These are phyloP conservation scores for Entomortierella parvispora DNA, from an alignment of 192 early-diverging fungal genomes.

Conservation along the genomic window DNA sequence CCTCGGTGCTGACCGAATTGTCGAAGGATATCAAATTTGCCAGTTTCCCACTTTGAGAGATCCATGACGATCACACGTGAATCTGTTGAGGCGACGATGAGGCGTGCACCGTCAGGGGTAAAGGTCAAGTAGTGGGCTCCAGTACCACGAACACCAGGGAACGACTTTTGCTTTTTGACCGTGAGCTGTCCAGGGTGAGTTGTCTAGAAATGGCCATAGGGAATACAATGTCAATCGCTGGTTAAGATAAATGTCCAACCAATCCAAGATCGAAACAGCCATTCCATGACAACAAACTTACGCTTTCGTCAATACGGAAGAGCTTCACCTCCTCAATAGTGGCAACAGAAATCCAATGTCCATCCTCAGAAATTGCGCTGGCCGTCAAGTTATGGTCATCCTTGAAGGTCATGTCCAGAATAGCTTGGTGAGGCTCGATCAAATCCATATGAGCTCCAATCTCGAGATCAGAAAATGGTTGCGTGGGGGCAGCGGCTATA, in stretches of 20 bases:
- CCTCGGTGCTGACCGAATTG: constrained; percentile 76
- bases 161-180: constrained; percentile 59
- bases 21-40: constrained; percentile 67
- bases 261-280: too few species aligned
- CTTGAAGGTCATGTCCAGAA: constrained; percentile 84
- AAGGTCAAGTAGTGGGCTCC: constrained; percentile 82
- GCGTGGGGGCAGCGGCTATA: constrained; percentile 38
- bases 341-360: constrained; percentile 84
- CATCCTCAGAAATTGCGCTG: constrained; percentile 83
- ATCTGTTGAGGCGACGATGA: constrained; percentile 84
- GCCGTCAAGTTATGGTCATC: constrained; percentile 74
- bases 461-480: constrained; percentile 43
- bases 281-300: too few species aligned
- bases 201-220: constrained; percentile 14
- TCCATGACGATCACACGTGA: constrained; percentile 81
- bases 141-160: constrained; percentile 48
- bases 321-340: constrained; percentile 77
- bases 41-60: constrained; percentile 69
- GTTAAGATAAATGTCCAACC: not conserved
- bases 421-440: constrained; percentile 70
- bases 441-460: constrained; percentile 60
- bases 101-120: constrained; percentile 76
- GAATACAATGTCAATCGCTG: not conserved
- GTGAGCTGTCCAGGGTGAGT: constrained; percentile 51
- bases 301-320: constrained; percentile 66